Evolutionary conservation across 805 yeast genomes (phyloP).

Genomic region (Sugiyamaella boreocaroliniensis): DNA sequence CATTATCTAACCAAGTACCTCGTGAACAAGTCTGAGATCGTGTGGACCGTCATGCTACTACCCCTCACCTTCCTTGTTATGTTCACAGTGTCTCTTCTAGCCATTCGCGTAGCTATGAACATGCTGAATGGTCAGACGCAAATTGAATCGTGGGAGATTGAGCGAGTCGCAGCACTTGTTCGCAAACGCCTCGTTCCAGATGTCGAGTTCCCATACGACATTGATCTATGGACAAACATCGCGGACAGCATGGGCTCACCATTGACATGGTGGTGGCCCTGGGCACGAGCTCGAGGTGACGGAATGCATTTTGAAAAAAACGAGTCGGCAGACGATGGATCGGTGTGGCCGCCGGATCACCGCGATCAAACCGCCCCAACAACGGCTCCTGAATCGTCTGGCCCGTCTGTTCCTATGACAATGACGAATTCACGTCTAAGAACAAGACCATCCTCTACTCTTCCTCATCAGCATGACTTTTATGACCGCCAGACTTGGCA

Average conservation of each 20-base stretch:
- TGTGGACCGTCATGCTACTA: constrained; percentile 46
- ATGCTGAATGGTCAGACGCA: constrained; percentile 68
- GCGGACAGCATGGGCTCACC: constrained; percentile 51
- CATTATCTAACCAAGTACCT: constrained; percentile 44
- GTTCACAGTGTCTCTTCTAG: constrained; percentile 51
- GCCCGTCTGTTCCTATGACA: constrained; percentile 8
- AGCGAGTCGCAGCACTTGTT: constrained; percentile 65
- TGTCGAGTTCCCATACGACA: constrained; percentile 74
- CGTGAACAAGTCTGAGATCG: constrained; percentile 45
- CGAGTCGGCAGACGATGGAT: constrained; percentile 42
- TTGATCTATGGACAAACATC: constrained; percentile 53
- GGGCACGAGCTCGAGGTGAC: constrained; percentile 52
- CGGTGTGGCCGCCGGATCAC: constrained; percentile 95
- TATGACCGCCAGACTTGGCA: constrained; percentile 50
- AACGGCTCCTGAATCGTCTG: constrained; percentile 8
- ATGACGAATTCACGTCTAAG: constrained; percentile 11
- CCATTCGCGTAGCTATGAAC: constrained; percentile 54
- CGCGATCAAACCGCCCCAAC: constrained; percentile 37
- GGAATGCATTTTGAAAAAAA: constrained; percentile 56
- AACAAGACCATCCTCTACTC: background rate
- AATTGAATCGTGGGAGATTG: constrained; percentile 89
- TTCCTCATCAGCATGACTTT: constrained; percentile 23
- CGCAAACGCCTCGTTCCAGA: constrained; percentile 27
- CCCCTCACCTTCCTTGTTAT: constrained; percentile 55
- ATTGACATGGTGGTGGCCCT: constrained; percentile 62